Evolutionary conservation across 495 filamentous ascomycete species (phyloP), one percentile per base, ranked within the genome.

Genomic region (Thozetella sp.): DNA sequence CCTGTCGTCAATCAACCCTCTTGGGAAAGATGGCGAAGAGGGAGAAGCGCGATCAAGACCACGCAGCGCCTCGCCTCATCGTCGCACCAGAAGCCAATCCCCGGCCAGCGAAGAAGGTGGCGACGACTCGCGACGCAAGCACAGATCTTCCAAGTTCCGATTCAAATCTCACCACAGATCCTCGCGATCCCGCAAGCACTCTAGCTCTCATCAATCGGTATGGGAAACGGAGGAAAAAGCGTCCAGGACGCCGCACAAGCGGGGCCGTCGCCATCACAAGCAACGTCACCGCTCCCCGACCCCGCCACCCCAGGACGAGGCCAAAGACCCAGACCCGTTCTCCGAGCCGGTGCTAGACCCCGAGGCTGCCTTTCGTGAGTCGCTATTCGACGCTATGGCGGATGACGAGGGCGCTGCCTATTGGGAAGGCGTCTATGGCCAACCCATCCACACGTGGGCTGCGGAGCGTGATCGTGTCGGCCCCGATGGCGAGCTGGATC

Each of bases 311-410:
- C 26, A 54, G 2, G 54, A 59, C 26, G 27, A 63, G 11, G 26
- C 54, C 48, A 63, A 76, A 25, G 70, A 75, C 45, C 68, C 72
- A 2, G 66, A 82, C 53, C 73, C 77, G 17, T 81, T 83, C 71
- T 79, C 84, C 30, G 74, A 81, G 51, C 82, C 80, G 2, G 78
- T 82, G 30, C 72, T 86, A 17, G 82, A 88, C 62, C 80, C 90
- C 3, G 83, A 88, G 20, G 75, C 80, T 11, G 93, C 93, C 17
- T 99, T 99, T 74, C 89, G 92, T 24, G 92, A 97, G 76, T 95
- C 92, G n/a, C 87, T 98, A 51, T 97, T 98, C 79, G 95, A 99
- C 72, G 95, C 95, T n/a, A 88, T 99, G 72, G 96, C 93, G 40
- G 95, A 99, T 74, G 95, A 99, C 74, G 95, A 99, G 76, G 95